phyloP scores from a whole-genome alignment of 1,139 yeast species.

The Suhomyces bribrorum region DNA sequence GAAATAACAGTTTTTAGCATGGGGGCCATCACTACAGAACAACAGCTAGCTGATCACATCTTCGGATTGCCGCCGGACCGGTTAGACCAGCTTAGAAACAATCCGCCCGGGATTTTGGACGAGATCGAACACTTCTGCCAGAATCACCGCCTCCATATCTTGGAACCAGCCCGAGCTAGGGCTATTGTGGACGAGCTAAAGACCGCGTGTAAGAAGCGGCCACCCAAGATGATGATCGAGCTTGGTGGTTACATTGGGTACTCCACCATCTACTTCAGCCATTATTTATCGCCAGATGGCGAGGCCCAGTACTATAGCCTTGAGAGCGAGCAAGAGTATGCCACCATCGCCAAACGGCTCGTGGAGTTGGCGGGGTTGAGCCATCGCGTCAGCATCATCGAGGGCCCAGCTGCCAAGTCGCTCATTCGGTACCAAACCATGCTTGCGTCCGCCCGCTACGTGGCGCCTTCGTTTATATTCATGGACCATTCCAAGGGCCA shows the following conservation, averaged over 20 bases:
- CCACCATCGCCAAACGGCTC: conserved; percentile 31
- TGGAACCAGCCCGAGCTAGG: conserved; percentile 39
- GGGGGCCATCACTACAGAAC: conserved; percentile 19
- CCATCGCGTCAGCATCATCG: conserved; percentile 32
- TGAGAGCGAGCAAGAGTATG: conserved; percentile 36
- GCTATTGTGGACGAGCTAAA: conserved; percentile 27
- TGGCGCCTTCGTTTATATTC: conserved; percentile 35
- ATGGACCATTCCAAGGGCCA: conserved; percentile 44
- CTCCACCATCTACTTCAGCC: conserved; percentile 41
- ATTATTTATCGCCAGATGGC: conserved; percentile 21
- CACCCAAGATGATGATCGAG: conserved; percentile 41
- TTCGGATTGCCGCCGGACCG: conserved; percentile 24
- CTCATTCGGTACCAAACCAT: conserved; percentile 28
- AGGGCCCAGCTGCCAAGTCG: conserved; percentile 37
- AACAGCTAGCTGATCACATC: conserved; percentile 24
- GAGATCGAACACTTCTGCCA: conserved; percentile 31
- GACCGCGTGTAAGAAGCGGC: conserved; percentile 11
- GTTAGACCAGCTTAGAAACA: conserved; percentile 23
- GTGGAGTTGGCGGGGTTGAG: conserved; percentile 41
- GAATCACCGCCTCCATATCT: conserved; percentile 23
- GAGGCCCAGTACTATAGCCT: conserved; percentile 38
- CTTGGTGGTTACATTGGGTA: conserved; percentile 50
- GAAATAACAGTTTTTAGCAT: background rate
- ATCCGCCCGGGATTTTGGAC: conserved; percentile 33
- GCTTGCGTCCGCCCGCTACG: conserved; percentile 17